A percentile compares a stretch with the other conserved stretches of the same genome.
Evolutionary conservation across 2,329 filamentous ascomycete species (phyloP).

Genomic region (Thermomyces lanuginosus): DNA sequence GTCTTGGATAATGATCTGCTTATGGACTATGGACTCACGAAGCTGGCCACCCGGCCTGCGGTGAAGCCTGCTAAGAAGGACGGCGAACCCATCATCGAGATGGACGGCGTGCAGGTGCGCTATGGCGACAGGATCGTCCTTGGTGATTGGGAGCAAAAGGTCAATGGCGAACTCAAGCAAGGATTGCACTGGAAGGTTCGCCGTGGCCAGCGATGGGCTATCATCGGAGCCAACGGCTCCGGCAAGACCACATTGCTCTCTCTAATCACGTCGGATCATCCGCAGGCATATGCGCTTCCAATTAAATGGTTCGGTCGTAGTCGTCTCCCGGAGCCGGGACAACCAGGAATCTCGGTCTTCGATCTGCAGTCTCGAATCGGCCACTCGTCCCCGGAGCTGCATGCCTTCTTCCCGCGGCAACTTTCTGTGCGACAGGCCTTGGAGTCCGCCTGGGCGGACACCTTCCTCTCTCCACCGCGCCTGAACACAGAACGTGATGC

Average conservation of each 20-base stretch:
- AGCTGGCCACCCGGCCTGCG: too few relatives aligned
- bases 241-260: slow-evolving; percentile 92
- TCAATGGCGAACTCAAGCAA: slow-evolving; percentile 33
- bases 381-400: slow-evolving; percentile 85
- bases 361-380: slow-evolving; percentile 82
- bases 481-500: slow-evolving; percentile 41
- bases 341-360: slow-evolving; percentile 70
- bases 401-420: slow-evolving; percentile 73
- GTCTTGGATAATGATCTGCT: too few relatives aligned
- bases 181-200: slow-evolving; percentile 73
- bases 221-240: slow-evolving; percentile 85
- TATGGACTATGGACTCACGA: too few relatives aligned
- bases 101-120: slow-evolving; percentile 65
- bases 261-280: slow-evolving; percentile 87
- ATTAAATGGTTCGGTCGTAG: slow-evolving; percentile 72
- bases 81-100: slow-evolving; percentile 65
- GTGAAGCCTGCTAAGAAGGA: slow-evolving; percentile 11
- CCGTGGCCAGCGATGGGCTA: slow-evolving; percentile 72
- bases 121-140: slow-evolving; percentile 66
- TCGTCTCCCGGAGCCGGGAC: slow-evolving; percentile 56
- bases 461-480: slow-evolving; percentile 55
- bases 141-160: slow-evolving; percentile 57
- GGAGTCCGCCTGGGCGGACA: slow-evolving; percentile 81
- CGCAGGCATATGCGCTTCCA: slow-evolving; percentile 79
- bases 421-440: slow-evolving; percentile 58